Percentiles rank a stretch among this genome's conserved stretches.
phyloP scores from a whole-genome alignment of 306 rosid species.

The Crotalaria pallida region DNA sequence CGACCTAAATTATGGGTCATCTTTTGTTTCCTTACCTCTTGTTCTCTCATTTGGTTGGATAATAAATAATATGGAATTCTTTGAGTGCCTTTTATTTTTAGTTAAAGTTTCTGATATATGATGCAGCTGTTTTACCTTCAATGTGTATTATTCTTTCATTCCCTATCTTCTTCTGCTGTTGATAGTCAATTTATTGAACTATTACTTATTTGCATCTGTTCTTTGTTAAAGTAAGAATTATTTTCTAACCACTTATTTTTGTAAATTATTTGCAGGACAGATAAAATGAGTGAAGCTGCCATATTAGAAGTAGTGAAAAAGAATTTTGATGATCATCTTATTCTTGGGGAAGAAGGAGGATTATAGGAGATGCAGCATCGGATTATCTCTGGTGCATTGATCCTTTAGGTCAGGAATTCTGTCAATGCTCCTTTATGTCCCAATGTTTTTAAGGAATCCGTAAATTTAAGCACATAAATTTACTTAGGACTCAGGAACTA shows the following conservation, averaged over 20 bases:
- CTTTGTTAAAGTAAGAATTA: neutral
- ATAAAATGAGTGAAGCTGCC: conserved; percentile 90
- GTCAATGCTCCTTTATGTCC: conserved; percentile 1
- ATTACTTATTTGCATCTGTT: neutral
- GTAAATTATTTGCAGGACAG: conserved; percentile 61
- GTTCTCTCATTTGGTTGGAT: conserved; percentile 14
- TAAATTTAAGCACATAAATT: neutral
- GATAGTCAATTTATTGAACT: neutral
- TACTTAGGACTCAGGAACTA: neutral
- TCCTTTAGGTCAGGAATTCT: conserved; percentile 70
- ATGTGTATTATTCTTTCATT: neutral
- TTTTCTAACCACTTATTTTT: neutral
- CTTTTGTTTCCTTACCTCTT: neutral
- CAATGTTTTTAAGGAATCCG: neutral
- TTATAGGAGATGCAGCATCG: conserved; percentile 79
- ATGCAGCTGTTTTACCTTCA: neutral
- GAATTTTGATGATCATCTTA: conserved; percentile 75
- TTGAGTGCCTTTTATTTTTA: neutral
- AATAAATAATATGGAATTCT: neutral
- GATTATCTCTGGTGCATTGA: conserved; percentile 99
- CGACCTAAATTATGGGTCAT: neutral
- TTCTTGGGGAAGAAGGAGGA: conserved; percentile 99
- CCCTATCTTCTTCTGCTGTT: neutral
- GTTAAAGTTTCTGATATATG: neutral
- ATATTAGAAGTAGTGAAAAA: conserved; percentile 64